These are phyloP conservation scores for Cladosporium sp. DNA, from an alignment of 2,329 filamentous ascomycete species.

Conservation along the genomic window DNA sequence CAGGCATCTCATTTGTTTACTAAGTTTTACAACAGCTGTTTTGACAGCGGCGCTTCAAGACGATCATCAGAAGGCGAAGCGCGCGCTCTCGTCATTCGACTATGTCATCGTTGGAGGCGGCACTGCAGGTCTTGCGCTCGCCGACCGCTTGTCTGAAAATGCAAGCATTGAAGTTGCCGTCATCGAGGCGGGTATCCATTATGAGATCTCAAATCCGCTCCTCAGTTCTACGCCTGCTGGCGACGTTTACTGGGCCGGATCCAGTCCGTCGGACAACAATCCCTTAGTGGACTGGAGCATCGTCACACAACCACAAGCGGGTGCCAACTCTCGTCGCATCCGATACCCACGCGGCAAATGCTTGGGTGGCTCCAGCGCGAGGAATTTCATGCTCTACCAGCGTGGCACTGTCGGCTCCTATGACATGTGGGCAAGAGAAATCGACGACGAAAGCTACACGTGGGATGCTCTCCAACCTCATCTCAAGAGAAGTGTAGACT, in stretches of 20 bases:
- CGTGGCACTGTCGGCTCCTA: constrained; percentile 34
- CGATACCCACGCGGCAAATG: constrained; percentile 34
- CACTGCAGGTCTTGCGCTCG: neutral
- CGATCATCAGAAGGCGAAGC: neutral
- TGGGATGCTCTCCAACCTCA: constrained; percentile 31
- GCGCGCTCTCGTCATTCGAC: neutral
- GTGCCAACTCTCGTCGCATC: constrained; percentile 18
- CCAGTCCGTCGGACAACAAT: constrained; percentile 15
- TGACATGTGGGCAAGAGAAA: constrained; percentile 39
- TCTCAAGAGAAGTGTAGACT: constrained; percentile 24
- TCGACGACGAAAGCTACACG: constrained; percentile 36
- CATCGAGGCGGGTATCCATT: constrained; percentile 36
- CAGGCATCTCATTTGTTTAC: neutral
- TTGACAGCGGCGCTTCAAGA: neutral
- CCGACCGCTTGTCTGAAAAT: neutral
- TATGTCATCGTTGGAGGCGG: neutral
- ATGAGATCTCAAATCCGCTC: constrained; percentile 24
- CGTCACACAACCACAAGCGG: constrained; percentile 28
- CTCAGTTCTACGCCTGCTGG: constrained; percentile 24
- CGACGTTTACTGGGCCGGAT: constrained; percentile 22
- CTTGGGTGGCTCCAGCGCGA: constrained; percentile 32
- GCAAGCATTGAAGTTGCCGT: constrained; percentile 25
- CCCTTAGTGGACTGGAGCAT: constrained; percentile 32
- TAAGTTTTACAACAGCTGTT: neutral
- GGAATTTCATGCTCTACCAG: constrained; percentile 31